Evolutionary conservation across 352 stramenopile genomes (phyloP), one percentile per base, ranked within the genome.

Genomic region (Poterioochromonas sp.): DNA sequence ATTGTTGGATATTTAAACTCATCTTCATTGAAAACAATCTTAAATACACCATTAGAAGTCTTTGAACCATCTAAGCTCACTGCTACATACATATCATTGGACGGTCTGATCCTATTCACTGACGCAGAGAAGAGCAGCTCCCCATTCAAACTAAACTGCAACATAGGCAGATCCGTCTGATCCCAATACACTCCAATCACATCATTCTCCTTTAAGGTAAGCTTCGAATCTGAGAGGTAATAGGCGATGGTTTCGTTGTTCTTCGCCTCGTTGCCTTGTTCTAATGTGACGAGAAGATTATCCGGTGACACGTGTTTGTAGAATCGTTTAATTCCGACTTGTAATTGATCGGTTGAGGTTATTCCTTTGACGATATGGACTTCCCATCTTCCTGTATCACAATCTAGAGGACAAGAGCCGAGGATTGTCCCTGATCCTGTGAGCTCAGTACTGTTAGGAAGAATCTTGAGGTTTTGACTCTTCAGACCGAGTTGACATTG

Each of bases 181-280:
- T 78, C 71, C 71, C 71, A 78, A 29, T 65, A 78, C 8, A 78
- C 32, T 44, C 71, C 71, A 34, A 78, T 34, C 3, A 78, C 71
- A 53, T 78, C 71, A 12, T 43, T 43, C 15, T 69, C 71, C 32
- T 78, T 65, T 39, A 69, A 34, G n/a, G 1, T 15, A 35, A 51
- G 0, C 32, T 20, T n/a, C n/a, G n/a, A n/a, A n/a, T n/a, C n/a
- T n/a, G n/a, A n/a, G n/a, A n/a, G n/a, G n/a, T n/a, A n/a, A n/a
- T n/a, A n/a, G n/a, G n/a, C n/a, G n/a, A n/a, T n/a, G n/a, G n/a
- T n/a, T n/a, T n/a, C n/a, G n/a, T n/a, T n/a, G n/a, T n/a, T n/a
- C n/a, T n/a, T n/a, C n/a, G n/a, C n/a, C n/a, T n/a, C n/a, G n/a
- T n/a, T n/a, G n/a, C n/a, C n/a, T n/a, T n/a, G n/a, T n/a, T n/a